phyloP scores from a whole-genome alignment of 108 stramenopile species.

The Nitzschia inconspicua region DNA sequence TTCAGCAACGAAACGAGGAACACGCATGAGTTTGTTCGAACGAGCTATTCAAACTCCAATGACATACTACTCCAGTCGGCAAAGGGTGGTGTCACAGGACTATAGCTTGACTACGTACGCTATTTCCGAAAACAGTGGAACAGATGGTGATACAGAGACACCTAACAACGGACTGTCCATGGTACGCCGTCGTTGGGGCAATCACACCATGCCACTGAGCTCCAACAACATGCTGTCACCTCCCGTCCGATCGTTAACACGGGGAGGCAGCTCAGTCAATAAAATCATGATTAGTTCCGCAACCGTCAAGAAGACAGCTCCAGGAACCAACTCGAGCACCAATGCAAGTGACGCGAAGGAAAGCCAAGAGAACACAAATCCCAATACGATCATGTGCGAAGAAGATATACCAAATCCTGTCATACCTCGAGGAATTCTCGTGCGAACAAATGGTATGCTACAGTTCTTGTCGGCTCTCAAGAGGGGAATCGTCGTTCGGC shows the following conservation, averaged over 20 bases:
- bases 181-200: conserved; percentile 45
- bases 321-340: background rate
- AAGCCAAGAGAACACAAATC: conserved; percentile 19
- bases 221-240: conserved; percentile 32
- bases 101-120: too few species aligned
- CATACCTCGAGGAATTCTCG: conserved; percentile 65
- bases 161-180: too few species aligned
- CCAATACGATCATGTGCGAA: conserved; percentile 16
- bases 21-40: conserved; percentile 32
- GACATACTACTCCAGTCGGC: too few species aligned
- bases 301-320: too few species aligned
- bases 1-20: background rate
- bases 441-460: conserved; percentile 69
- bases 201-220: conserved; percentile 7
- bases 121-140: too few species aligned
- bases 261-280: conserved; percentile 10
- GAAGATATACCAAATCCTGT: conserved; percentile 48
- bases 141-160: too few species aligned
- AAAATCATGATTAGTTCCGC: conserved; percentile 5
- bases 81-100: too few species aligned
- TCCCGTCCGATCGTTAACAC: conserved; percentile 35
- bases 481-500: conserved; percentile 76
- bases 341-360: background rate
- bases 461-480: conserved; percentile 76
- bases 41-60: conserved; percentile 16